A percentile compares a stretch with the other conserved stretches of the same genome.
Evolutionary conservation across 2,329 filamentous ascomycete genomes (phyloP).

Genomic region (Penicillium sp.): DNA sequence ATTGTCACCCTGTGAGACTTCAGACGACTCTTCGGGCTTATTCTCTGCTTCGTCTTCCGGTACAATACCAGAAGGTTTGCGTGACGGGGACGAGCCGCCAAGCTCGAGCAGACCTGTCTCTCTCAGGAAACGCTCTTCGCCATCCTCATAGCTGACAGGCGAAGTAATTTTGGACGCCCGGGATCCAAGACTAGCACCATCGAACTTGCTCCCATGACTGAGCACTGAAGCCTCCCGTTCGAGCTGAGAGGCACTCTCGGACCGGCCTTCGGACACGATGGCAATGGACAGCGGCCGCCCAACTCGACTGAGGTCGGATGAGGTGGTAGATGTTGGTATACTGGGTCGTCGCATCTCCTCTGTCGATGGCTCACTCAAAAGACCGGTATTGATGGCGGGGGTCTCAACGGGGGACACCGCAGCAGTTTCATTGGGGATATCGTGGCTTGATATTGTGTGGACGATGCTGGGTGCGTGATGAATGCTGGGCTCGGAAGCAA

Average conservation of each 20-base stretch:
- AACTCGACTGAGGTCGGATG: constrained; percentile 32
- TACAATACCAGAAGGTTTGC: constrained; percentile 42
- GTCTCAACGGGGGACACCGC: constrained; percentile 16
- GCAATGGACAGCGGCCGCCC: constrained; percentile 34
- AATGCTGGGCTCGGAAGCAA: constrained; percentile 24
- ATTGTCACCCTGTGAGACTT: constrained; percentile 48
- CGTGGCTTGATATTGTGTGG: constrained; percentile 27
- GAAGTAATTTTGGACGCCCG: constrained; percentile 39
- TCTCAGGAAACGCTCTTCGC: constrained; percentile 67
- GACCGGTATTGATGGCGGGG: constrained; percentile 17
- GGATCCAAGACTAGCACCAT: constrained; percentile 38
- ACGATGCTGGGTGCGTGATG: constrained; percentile 27
- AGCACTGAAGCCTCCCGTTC: constrained; percentile 44
- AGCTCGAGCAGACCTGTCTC: constrained; percentile 66
- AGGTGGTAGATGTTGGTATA: constrained; percentile 34
- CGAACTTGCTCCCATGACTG: constrained; percentile 40
- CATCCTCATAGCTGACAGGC: constrained; percentile 58
- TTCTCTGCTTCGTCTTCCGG: constrained; percentile 48
- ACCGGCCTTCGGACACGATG: constrained; percentile 30
- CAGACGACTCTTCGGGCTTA: constrained; percentile 41
- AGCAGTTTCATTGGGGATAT: constrained; percentile 18
- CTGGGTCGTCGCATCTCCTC: constrained; percentile 36
- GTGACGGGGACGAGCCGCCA: constrained; percentile 46
- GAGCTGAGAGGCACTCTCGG: constrained; percentile 29
- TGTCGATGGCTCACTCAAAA: constrained; percentile 26